Evolutionary conservation across 1,284 basidiomycete genomes (phyloP).

Genomic region (Trichosporon asahii): DNA sequence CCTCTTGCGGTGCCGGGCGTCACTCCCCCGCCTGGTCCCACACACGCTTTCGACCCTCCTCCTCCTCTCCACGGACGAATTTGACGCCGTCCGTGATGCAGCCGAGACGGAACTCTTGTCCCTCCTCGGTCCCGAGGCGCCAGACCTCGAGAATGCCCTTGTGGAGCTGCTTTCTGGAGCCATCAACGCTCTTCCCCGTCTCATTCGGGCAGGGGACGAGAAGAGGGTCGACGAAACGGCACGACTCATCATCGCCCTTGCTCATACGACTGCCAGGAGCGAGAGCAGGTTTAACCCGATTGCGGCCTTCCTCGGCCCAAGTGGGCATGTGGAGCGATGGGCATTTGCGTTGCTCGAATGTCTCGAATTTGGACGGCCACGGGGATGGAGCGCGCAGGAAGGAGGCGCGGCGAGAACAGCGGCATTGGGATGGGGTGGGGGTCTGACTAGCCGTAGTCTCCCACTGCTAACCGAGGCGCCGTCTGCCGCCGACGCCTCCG

Average conservation of each 20-base stretch:
- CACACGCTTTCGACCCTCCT: slow-evolving; percentile 59
- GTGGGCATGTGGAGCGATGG: slow-evolving; percentile 82
- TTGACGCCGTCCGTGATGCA: slow-evolving; percentile 61
- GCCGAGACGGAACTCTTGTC: slow-evolving; percentile 57
- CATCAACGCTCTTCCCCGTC: slow-evolving; percentile 69
- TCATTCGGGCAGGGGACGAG: slow-evolving; percentile 67
- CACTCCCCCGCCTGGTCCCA: slow-evolving; percentile 65
- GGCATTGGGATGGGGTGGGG: slow-evolving; percentile 46
- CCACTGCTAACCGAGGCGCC: slow-evolving; percentile 28
- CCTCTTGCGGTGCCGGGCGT: slow-evolving; percentile 63
- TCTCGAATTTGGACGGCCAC: slow-evolving; percentile 64
- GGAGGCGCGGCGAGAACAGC: slow-evolving; percentile 39
- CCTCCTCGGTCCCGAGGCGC: slow-evolving; percentile 53
- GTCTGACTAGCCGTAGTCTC: slow-evolving; percentile 21
- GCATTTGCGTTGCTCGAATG: slow-evolving; percentile 75
- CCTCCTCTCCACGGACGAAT: slow-evolving; percentile 54
- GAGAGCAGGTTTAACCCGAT: slow-evolving; percentile 48
- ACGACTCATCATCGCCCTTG: slow-evolving; percentile 66
- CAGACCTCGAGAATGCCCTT: slow-evolving; percentile 56
- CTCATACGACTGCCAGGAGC: slow-evolving; percentile 54
- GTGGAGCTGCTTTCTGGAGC: slow-evolving; percentile 56
- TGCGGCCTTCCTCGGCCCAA: slow-evolving; percentile 69
- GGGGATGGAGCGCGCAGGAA: slow-evolving; percentile 54
- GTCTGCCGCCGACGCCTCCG: not conserved
- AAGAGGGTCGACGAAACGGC: slow-evolving; percentile 65